phyloP scores from a whole-genome alignment of 1,139 yeast genomes.

The Scheffersomyces segobiensis region DNA sequence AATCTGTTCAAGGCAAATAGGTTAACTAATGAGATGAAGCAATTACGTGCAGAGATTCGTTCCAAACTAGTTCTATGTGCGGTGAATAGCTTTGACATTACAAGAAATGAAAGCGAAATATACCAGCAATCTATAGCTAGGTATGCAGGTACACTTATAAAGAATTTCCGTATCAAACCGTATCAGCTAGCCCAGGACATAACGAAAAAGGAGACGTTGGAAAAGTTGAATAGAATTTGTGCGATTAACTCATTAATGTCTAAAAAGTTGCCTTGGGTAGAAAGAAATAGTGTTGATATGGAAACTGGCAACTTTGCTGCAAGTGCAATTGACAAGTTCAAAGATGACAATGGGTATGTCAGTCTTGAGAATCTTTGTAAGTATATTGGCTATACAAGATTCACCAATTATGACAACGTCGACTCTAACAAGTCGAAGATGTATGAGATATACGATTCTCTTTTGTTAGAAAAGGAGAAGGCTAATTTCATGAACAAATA shows the following conservation, averaged over 20 bases:
- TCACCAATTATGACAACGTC: constrained; percentile 7
- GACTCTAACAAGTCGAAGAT: constrained; percentile 8
- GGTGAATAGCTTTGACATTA: neutral
- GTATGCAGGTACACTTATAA: neutral
- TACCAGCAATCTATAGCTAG: neutral
- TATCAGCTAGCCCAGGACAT: neutral
- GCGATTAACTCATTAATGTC: neutral
- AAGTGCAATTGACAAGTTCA: constrained; percentile 13
- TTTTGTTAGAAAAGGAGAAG: constrained; percentile 8
- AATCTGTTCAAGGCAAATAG: neutral
- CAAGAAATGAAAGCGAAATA: neutral
- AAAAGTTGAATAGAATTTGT: neutral
- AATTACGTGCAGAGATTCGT: constrained; percentile 1
- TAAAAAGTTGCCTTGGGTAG: neutral
- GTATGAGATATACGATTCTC: constrained; percentile 18
- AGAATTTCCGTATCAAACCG: neutral
- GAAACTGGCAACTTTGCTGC: neutral
- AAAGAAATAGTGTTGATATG: neutral
- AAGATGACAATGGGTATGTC: constrained; percentile 19
- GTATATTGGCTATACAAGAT: constrained; percentile 19
- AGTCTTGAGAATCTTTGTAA: constrained; percentile 20
- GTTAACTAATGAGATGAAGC: neutral
- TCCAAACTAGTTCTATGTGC: constrained; percentile 4
- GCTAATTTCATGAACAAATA: constrained; percentile 26
- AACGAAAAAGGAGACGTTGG: neutral